Conservation (phyloP, 2,329 filamentous ascomycete species). For the Nothophaeocryptopus gaeumannii region DNA sequence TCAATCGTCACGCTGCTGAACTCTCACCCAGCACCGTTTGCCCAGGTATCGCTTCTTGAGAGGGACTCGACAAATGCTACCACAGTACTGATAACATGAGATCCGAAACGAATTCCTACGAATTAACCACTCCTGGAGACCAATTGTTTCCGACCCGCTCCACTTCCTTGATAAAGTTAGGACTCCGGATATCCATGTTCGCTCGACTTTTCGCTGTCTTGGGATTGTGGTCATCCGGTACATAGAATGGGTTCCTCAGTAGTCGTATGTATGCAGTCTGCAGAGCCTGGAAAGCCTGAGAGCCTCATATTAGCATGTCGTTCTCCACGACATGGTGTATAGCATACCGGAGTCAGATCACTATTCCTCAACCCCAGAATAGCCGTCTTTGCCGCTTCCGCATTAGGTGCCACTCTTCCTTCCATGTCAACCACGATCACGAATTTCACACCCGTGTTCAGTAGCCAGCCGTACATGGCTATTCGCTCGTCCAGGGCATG, state of each 20-base stretch:
- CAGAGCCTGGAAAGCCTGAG: constrained; percentile 78
- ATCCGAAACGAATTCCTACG: too few species aligned
- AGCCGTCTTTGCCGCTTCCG: constrained; percentile 33
- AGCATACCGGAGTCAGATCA: constrained; percentile 76
- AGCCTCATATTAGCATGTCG: background rate
- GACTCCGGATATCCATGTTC: constrained; percentile 71
- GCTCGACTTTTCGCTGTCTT: constrained; percentile 47
- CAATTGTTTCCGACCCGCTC: constrained; percentile 81
- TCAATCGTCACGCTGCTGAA: too few species aligned
- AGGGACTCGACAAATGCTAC: too few species aligned
- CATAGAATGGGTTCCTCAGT: constrained; percentile 91
- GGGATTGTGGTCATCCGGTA: constrained; percentile 77
- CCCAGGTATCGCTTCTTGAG: too few species aligned
- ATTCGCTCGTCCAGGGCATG: constrained; percentile 92
- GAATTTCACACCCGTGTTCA: constrained; percentile 90
- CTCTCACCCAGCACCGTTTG: too few species aligned
- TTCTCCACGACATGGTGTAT: background rate
- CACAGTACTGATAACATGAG: too few species aligned
- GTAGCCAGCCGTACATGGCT: constrained; percentile 92
- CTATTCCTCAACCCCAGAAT: constrained; percentile 72
- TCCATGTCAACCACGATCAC: constrained; percentile 89
- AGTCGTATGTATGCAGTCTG: constrained; percentile 88
- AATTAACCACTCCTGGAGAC: constrained; percentile 59
- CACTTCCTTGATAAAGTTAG: constrained; percentile 76
- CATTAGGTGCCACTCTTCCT: constrained; percentile 55